Conservation (phyloP, 2,329 filamentous ascomycete species). For the Tolypocladium guangdongense region DNA sequence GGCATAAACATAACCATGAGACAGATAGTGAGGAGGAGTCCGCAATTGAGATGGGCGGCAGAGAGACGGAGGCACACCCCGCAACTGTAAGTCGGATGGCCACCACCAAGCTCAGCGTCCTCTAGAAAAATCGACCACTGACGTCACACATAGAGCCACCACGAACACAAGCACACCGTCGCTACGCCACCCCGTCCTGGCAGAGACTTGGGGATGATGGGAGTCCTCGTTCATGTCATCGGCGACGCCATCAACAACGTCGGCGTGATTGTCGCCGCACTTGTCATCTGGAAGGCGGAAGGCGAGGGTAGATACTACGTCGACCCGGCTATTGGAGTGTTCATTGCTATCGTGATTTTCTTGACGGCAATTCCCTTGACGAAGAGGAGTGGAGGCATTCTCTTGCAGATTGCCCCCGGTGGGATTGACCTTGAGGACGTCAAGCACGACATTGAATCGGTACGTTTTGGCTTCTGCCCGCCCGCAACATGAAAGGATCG, state of each 20-base stretch:
- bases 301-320: slow-evolving; percentile 55
- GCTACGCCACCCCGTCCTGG: slow-evolving; percentile 21
- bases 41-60: slow-evolving; percentile 4
- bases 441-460: slow-evolving; percentile 57
- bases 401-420: slow-evolving; percentile 54
- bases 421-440: slow-evolving; percentile 52
- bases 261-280: slow-evolving; percentile 59
- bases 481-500: not conserved
- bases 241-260: slow-evolving; percentile 69
- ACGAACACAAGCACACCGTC: slow-evolving; percentile 37
- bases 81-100: not conserved
- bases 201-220: slow-evolving; percentile 59
- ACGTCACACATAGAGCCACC: slow-evolving; percentile 19
- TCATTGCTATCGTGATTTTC: slow-evolving; percentile 64
- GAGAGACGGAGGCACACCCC: not conserved
- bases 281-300: slow-evolving; percentile 56
- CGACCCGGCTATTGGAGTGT: slow-evolving; percentile 58
- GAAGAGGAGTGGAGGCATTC: slow-evolving; percentile 50
- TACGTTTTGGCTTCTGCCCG: slow-evolving; percentile 12
- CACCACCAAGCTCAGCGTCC: not conserved
- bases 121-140: not conserved
- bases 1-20: slow-evolving; percentile 12
- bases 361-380: slow-evolving; percentile 51
- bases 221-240: slow-evolving; percentile 58
- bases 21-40: slow-evolving; percentile 2